phyloP scores from a whole-genome alignment of 2,329 filamentous ascomycete species.

The Paecilomyces sp. region DNA sequence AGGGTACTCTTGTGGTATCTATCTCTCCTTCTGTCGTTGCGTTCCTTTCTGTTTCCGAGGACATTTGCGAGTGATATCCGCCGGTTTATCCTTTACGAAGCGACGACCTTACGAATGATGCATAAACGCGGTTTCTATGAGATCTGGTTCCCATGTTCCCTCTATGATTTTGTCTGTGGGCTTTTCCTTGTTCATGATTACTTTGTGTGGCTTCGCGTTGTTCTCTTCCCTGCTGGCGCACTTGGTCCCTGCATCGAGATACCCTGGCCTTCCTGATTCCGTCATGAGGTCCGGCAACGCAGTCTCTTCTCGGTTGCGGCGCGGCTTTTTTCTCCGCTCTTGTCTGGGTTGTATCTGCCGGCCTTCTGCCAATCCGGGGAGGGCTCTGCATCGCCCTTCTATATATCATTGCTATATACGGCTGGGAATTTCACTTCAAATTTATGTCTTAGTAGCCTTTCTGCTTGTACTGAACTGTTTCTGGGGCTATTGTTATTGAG shows the following conservation, averaged over 20 bases:
- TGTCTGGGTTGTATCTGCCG: neutral
- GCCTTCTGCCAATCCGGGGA: neutral
- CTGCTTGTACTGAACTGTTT: neutral
- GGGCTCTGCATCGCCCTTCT: neutral
- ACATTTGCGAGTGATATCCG: constrained; percentile 4
- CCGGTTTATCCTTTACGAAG: constrained; percentile 21
- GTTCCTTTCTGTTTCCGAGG: constrained; percentile 8
- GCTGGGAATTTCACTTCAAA: neutral
- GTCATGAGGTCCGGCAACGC: constrained; percentile 15
- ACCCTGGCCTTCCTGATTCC: constrained; percentile 22
- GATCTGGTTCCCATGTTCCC: constrained; percentile 7
- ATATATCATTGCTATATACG: neutral
- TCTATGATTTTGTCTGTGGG: constrained; percentile 16
- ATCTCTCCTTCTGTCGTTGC: constrained; percentile 4
- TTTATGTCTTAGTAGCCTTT: neutral
- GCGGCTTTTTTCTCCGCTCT: constrained; percentile 9
- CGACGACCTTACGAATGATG: constrained; percentile 32
- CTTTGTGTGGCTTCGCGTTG: constrained; percentile 9
- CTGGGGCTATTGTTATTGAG: neutral
- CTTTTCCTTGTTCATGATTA: constrained; percentile 15
- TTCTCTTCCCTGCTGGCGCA: constrained; percentile 10
- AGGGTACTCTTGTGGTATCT: constrained; percentile 1
- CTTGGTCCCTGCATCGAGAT: constrained; percentile 28
- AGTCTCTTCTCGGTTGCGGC: constrained; percentile 17
- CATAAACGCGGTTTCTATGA: constrained; percentile 11